Evolutionary conservation across 805 yeast species (phyloP).

Genomic region (Diddensiella transvaalensis): DNA sequence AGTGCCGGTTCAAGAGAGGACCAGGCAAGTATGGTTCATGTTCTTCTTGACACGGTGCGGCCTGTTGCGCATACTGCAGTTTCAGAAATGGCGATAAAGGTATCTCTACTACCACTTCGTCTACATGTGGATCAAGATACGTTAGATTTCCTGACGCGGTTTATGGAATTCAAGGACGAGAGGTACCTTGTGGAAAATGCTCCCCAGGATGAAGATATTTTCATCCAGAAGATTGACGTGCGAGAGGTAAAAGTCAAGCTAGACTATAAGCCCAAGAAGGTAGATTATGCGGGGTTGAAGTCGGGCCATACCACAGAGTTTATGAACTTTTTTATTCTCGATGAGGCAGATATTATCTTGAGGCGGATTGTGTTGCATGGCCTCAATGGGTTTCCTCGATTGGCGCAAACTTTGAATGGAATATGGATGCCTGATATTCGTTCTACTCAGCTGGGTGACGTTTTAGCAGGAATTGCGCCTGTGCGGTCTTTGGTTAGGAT

Average conservation of each 20-base stretch:
- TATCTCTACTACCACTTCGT: slow-evolving; percentile 66
- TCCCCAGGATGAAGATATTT: slow-evolving; percentile 54
- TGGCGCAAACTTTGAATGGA: slow-evolving; percentile 55
- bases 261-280: slow-evolving; percentile 88
- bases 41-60: slow-evolving; percentile 54
- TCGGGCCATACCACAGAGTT: slow-evolving; percentile 86
- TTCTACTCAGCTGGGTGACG: slow-evolving; percentile 73
- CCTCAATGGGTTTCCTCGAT: slow-evolving; percentile 62
- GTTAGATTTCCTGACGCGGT: slow-evolving; percentile 74
- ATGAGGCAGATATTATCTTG: slow-evolving; percentile 73
- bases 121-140: slow-evolving; percentile 93
- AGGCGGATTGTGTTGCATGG: slow-evolving; percentile 68
- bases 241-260: slow-evolving; percentile 48
- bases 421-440: slow-evolving; percentile 87
- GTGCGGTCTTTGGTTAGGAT: slow-evolving; percentile 71
- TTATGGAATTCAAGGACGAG: slow-evolving; percentile 74
- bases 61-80: slow-evolving; percentile 65
- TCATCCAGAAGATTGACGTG: slow-evolving; percentile 59
- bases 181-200: slow-evolving; percentile 39
- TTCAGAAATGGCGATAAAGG: slow-evolving; percentile 56
- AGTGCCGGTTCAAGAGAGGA: slow-evolving; percentile 68
- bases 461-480: slow-evolving; percentile 81
- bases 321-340: slow-evolving; percentile 82
- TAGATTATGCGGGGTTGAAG: slow-evolving; percentile 78
- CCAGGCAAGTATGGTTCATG: slow-evolving; percentile 58